Conservation (phyloP, 2,329 filamentous ascomycete genomes). For the Xylariaceae sp. region DNA sequence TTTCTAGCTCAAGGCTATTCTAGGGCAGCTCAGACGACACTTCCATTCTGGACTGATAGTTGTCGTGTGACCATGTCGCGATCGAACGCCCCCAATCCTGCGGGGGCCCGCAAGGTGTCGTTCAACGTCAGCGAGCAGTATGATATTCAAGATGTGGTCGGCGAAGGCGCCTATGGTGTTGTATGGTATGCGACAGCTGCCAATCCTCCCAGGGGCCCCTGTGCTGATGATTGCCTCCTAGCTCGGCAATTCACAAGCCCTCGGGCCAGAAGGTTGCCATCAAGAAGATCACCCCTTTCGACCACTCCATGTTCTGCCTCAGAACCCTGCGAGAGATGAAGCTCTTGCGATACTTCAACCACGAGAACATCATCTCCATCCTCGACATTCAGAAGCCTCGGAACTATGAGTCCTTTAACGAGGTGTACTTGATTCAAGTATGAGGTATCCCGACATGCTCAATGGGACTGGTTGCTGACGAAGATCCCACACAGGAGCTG, state of each 20-base stretch:
- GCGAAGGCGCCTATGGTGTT: slow-evolving; percentile 95
- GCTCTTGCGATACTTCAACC: slow-evolving; percentile 96
- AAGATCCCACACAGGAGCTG: slow-evolving; percentile 57
- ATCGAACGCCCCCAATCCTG: slow-evolving; percentile 46
- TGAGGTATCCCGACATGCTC: slow-evolving; percentile 10
- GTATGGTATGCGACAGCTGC: slow-evolving; percentile 65
- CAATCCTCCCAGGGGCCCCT: too few species aligned
- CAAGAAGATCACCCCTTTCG: slow-evolving; percentile 99
- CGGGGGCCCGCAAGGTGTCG: slow-evolving; percentile 83
- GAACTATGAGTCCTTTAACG: slow-evolving; percentile 91
- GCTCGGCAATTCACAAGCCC: slow-evolving; percentile 95
- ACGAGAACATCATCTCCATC: slow-evolving; percentile 99
- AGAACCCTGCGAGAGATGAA: slow-evolving; percentile 98
- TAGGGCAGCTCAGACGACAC: too few species aligned
- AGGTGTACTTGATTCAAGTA: slow-evolving; percentile 98
- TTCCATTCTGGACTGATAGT: not conserved
- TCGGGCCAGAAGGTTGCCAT: slow-evolving; percentile 98
- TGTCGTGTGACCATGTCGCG: slow-evolving; percentile 42
- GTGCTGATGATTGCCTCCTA: too few species aligned
- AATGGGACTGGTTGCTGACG: slow-evolving; percentile 8
- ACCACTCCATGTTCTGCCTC: slow-evolving; percentile 98
- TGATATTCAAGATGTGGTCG: slow-evolving; percentile 98
- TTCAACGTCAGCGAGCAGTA: slow-evolving; percentile 99
- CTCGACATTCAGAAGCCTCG: slow-evolving; percentile 97
- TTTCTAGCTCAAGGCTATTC: not conserved